Base-by-base conservation (phyloP, 2,329 filamentous ascomycete species). In the Neoarthrinium moseri region DNA sequence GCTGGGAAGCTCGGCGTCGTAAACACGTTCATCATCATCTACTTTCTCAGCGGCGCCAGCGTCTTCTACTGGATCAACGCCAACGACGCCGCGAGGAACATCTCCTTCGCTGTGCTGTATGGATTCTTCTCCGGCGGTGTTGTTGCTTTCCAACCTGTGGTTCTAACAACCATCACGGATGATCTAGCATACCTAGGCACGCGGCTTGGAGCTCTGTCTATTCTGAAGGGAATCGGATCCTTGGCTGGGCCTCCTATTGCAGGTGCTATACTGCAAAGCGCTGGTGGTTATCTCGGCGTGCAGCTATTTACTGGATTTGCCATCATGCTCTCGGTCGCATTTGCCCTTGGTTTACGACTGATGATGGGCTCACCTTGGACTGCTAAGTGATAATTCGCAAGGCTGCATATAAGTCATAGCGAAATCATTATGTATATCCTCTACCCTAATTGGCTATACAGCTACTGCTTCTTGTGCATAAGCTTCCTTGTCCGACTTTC, bases 21-120 rank as follows among this genome's bases (percentile, higher is more conserved):
- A 15, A 43, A 43, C 24, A 43, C 39, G 17, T 43, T 43, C 17
- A 26, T 43, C 12, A n/a, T 12, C 23, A 22, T 24, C 10, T 32
- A 32, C 21, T 20, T 43, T 29, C 17, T 33, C 15, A 43, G 39
- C 29, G 26, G 10, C 17, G 39, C 22, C 20, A 33, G 27, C 27
- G 39, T 43, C 4, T 43, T 43, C 27, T 43, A 43, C 39, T 43
- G 39, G 39, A 33, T 43, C 39, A 43, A 29, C 18, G 39, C 39
- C 11, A 11, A n/a, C 26, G 33, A 43, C 27, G 29, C 39, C 18
- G 39, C 39, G 18, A 29, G 39, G 12, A 43, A 34, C 29, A 26
- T 43, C 3, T 26, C 39, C 3, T 43, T 43, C 15, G 39, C 39
- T n/a, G 29, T 43, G 12, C 29, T 43, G 21, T 43, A 43, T 20